Base-by-base conservation (phyloP, 148 eudicot genomes). In the Cornus controversa region DNA sequence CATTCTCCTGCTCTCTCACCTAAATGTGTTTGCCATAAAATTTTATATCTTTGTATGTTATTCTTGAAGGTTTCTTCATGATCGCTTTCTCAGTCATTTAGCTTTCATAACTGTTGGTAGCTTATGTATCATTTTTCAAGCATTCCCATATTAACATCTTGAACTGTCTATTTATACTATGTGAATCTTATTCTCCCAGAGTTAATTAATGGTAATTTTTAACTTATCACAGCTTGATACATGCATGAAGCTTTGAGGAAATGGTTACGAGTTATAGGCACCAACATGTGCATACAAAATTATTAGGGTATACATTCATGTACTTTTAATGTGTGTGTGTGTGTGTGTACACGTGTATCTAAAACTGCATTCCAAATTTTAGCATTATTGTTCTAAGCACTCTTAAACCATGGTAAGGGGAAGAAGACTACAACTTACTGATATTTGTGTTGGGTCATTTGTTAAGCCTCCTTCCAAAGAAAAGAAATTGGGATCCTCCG, bases 1-100 rank as follows among this genome's bases (percentile, higher is more conserved):
- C 71, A 70, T 58, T 83, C 37, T 78, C 78, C 74, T 36, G 23
- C 10, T 68, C 6, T 69, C 64, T 45, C n/a, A 73, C n/a, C 77
- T 23, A 58, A 34, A 37, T 50, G 24, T 70, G 73, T 40, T 70
- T 69, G 53, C 58, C 0, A 37, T 25, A 67, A 63, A 29, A 10
- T 37, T 67, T 40, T 9, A 28, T 11, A 47, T 67, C 67, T 80
- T 16, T 50, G 57, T 20, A 50, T 50, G 62, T 57, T 76, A 16
- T 74, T 66, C 14, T 10, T n/a, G 54, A 14, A 71, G 70, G 73
- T 66, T 75, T 63, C 36, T 36, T 25, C 37, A 31, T 23, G 34
- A 40, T 37, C 4, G 28, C 69, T 67, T 67, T 28, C n/a, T 47
- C 68, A 27, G 26, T 34, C 53, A 47, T 71, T 45, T 60, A 76